Conservation (phyloP, 179 eudicot genomes). For the Nepenthes alata region DNA sequence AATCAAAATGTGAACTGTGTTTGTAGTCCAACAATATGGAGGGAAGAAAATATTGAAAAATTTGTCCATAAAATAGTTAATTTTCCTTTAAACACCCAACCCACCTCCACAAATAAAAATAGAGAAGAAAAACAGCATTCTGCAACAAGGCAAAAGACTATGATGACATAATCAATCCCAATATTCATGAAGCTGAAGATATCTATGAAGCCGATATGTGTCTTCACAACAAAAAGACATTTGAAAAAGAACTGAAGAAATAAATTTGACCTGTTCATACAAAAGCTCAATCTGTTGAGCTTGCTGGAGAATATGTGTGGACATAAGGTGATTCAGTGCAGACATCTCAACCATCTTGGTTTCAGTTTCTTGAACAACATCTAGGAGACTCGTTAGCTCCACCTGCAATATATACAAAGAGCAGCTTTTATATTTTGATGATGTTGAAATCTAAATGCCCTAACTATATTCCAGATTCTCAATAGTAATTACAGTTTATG, state of each 20-base stretch:
- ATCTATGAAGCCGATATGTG: too few species aligned
- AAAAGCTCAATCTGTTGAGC: conserved; percentile 77
- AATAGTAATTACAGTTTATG: background rate
- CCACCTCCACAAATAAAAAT: too few species aligned
- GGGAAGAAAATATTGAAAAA: too few species aligned
- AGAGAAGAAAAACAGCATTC: too few species aligned
- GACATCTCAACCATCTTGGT: conserved; percentile 97
- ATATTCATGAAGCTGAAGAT: too few species aligned
- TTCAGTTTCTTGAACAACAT: conserved; percentile 84
- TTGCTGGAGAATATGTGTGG: conserved; percentile 89
- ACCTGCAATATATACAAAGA: conserved; percentile 35
- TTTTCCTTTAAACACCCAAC: too few species aligned
- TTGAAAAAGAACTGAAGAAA: background rate
- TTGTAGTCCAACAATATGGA: too few species aligned
- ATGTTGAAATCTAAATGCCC: background rate
- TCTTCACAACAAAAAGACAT: too few species aligned
- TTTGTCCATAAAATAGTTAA: too few species aligned
- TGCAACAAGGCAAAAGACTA: too few species aligned
- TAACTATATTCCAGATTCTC: background rate
- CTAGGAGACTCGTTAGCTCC: conserved; percentile 65
- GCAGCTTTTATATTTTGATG: conserved; percentile 24
- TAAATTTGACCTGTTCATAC: conserved; percentile 66
- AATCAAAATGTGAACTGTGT: too few species aligned
- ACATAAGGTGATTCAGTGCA: conserved; percentile 87
- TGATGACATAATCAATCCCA: too few species aligned